A percentile compares a stretch with the other conserved stretches of the same genome.
These are phyloP conservation scores for Hymenoscyphus fraxineus DNA, from an alignment of 2,329 filamentous ascomycete species.

Conservation along the genomic window DNA sequence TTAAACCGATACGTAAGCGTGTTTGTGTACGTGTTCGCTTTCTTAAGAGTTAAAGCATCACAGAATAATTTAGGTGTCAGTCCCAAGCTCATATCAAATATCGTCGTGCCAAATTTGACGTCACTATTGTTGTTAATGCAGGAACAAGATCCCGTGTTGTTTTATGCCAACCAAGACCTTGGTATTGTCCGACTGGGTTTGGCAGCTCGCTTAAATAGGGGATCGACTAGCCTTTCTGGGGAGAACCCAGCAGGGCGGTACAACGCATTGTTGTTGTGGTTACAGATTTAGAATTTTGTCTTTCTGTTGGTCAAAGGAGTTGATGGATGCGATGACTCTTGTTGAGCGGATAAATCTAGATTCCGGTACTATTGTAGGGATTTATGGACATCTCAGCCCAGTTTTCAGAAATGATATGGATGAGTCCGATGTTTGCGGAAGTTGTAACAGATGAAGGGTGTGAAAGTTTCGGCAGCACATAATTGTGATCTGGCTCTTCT, in stretches of 20 bases:
- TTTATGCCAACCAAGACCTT: not conserved
- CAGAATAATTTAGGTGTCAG: not conserved
- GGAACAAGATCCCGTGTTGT: not conserved
- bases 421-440: too few species aligned
- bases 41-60: not conserved
- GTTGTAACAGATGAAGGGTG: too few species aligned
- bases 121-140: not conserved
- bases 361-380: not conserved
- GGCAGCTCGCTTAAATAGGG: slow-evolving; percentile 3
- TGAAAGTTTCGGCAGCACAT: too few species aligned
- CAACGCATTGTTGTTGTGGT: slow-evolving; percentile 4
- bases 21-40: not conserved
- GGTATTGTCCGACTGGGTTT: not conserved
- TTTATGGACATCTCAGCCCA: not conserved
- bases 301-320: not conserved
- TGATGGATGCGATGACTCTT: not conserved
- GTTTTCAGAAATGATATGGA: not conserved
- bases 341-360: not conserved
- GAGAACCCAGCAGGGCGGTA: not conserved
- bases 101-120: not conserved
- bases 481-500: too few species aligned
- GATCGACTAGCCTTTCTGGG: not conserved
- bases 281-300: not conserved
- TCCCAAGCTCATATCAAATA: not conserved
- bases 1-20: not conserved